Conservation (phyloP, 2,329 filamentous ascomycete genomes). For the Fusarium fracticaudum region DNA sequence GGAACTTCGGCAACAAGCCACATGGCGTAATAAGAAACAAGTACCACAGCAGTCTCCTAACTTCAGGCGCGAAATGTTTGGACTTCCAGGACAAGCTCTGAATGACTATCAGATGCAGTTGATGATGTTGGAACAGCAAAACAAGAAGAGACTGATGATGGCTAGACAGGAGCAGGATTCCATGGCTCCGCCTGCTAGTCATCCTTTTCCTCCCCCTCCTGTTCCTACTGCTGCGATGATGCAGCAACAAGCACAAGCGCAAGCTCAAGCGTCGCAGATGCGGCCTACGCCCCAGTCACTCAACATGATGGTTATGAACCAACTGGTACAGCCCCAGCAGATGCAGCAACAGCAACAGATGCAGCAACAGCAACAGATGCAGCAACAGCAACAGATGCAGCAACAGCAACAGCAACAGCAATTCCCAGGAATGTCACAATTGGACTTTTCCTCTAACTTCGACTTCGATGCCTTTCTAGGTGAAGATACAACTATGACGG, state of each 20-base stretch:
- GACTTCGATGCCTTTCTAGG: constrained; percentile 34
- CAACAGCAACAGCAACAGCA: constrained; percentile 2
- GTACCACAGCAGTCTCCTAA: constrained; percentile 51
- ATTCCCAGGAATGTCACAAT: background rate
- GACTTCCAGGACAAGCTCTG: background rate
- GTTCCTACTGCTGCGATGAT: background rate
- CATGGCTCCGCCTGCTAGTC: background rate
- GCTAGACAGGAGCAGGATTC: constrained; percentile 79
- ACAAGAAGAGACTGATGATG: constrained; percentile 86
- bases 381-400: too few relatives aligned
- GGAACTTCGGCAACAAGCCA: constrained; percentile 48
- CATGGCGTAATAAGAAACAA: constrained; percentile 42
- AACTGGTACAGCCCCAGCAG: background rate
- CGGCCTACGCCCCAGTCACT: background rate
- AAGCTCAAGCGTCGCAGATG: background rate
- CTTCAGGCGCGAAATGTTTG: constrained; percentile 16
- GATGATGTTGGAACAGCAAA: constrained; percentile 87
- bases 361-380: background rate
- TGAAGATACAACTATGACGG: constrained; percentile 48
- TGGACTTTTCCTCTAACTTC: background rate
- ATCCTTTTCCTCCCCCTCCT: background rate
- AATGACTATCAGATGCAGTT: constrained; percentile 85
- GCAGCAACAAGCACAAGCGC: background rate
- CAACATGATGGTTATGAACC: background rate
- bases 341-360: too few relatives aligned